Evolutionary conservation across 169 alveolate species (phyloP), one percentile per base, ranked within the genome.

Genomic region (Plasmodium sp.): DNA sequence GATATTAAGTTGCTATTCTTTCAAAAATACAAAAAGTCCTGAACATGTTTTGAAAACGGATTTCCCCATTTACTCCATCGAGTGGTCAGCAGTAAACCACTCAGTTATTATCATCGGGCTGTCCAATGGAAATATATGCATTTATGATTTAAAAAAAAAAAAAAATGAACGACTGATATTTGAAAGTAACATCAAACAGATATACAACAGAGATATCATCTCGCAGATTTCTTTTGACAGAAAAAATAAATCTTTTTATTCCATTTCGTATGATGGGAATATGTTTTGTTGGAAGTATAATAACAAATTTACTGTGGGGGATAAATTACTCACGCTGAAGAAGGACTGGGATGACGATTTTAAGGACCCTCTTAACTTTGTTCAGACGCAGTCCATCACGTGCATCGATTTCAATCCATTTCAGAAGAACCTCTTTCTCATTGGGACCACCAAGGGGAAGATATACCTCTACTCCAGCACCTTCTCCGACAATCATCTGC

Each of bases 361-460:
- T 71, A 82, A 67, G 54, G 74, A 45, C 3, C 14, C 75, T 2
- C 16, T 81, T 14, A 91, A 91, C 54, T 72, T 54, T 18, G 83
- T 82, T n/a, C 91, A 91, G 2, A 81, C 95, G 10, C 95, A 91
- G 27, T 91, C 95, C 1, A 91, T 91, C 18, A 91, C 92, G 31
- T 91, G 95, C 56, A 91, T 91, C 16, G 95, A 91, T 56, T 91
- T 91, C 39, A 82, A 91, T n/a, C 95, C 95, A 5, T 91, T 91
- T 39, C 45, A 91, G 77, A 91, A 14, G 0, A 82, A 91, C 39
- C 58, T 91, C 36, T 91, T 91, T 82, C 80, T 91, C 18, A 91
- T 91, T 31, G 95, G 95, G n/a, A 91, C 95, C 0, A 51, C 67
- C 22, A 91, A 71, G 16, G 95, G 95, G 43, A 91, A 81, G 36